phyloP scores from a whole-genome alignment of 2,329 filamentous ascomycete genomes.

The Periconia sp. region DNA sequence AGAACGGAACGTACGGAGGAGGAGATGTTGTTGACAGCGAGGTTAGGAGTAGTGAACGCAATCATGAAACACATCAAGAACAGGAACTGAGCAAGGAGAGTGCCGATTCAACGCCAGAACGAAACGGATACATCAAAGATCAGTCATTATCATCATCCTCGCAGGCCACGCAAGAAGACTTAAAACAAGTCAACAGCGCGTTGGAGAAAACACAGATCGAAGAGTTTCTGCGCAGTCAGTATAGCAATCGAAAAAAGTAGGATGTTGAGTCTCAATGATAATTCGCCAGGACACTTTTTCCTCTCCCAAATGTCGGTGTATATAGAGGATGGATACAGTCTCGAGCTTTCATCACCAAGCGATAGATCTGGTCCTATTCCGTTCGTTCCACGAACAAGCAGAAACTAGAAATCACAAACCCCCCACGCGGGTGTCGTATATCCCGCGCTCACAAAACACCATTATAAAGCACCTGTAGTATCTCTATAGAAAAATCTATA shows the following conservation, averaged over 20 bases:
- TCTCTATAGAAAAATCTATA: too few species aligned
- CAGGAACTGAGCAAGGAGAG: background rate
- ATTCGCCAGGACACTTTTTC: too few species aligned
- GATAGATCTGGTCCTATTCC: too few species aligned
- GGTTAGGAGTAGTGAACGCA: background rate
- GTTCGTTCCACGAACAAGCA: too few species aligned
- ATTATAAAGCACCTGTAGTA: too few species aligned
- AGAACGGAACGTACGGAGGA: background rate
- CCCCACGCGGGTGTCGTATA: too few species aligned
- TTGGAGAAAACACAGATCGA: slow-evolving; percentile 11
- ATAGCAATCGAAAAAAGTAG: background rate
- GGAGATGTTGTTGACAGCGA: background rate
- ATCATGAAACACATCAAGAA: background rate
- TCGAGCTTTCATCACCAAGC: too few species aligned
- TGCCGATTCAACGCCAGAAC: background rate
- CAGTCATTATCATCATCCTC: background rate
- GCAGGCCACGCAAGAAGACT: background rate
- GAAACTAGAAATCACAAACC: too few species aligned
- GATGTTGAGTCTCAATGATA: too few species aligned
- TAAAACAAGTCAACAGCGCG: background rate
- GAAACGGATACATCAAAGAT: background rate
- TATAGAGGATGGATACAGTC: too few species aligned
- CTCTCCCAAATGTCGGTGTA: too few species aligned
- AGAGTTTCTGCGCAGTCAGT: slow-evolving; percentile 15
- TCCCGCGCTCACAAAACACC: too few species aligned